Evolutionary conservation across 192 early-diverging fungal species (phyloP), one percentile per base, ranked within the genome.

Genomic region (Coemansia sp.): DNA sequence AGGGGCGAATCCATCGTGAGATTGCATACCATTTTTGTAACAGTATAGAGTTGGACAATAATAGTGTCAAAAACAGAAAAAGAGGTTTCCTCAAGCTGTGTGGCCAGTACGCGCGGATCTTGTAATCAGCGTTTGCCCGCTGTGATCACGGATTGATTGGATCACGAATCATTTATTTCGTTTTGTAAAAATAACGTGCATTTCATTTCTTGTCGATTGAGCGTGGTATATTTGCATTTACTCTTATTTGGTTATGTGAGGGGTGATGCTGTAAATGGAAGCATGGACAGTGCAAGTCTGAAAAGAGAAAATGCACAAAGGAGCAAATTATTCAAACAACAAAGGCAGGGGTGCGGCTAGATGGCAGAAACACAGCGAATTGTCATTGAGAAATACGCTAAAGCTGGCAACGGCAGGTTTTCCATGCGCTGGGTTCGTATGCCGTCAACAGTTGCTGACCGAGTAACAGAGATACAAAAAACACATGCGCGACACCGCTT

Each of bases 321-420:
- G 0, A 6, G 51, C 23, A 24, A 24, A 62, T 20, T 22, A 48
- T 8, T 29, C 13, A 29, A 66, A 79, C 22, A 81, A 87, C 11
- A 82, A 74, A 39, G 64, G 74, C 71, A 56, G 68, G 72, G 71
- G 68, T 72, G 39, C 66, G 58, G 14, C 85, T 12, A 85, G 29
- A 84, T 13, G 71, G 71, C 2, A 83, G 80, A 2, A 82, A 85
- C 37, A 38, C 35, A 26, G 24, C 49, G 45, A 8, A 35, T 18
- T 20, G 62, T 47, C 38, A 54, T 19, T 16, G 29, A 32, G 29
- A 32, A 32, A 54, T n/a, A 37, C 11, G 54, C 22, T 12, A 11
- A 26, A 50, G 16, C 49, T 50, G 49, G 16, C 49, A 29, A 26
- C 6, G 29, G 29, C 7, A 32, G 29, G 29, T 32, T 7, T 26